Base-by-base conservation (phyloP, 2,329 filamentous ascomycete genomes). In the Aspergillaceae sp. region DNA sequence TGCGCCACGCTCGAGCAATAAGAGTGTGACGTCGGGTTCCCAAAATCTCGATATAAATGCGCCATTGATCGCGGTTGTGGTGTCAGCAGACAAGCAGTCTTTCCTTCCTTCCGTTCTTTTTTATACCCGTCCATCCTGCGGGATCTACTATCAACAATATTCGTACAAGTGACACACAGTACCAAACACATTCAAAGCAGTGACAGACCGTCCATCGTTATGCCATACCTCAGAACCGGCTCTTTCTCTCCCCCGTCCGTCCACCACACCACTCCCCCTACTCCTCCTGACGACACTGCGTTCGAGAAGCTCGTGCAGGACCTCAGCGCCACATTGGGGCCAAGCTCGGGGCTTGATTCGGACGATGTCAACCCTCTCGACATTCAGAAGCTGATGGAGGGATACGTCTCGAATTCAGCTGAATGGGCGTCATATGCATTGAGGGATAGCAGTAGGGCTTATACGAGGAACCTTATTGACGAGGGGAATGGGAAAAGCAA, bases 401-500 rank as follows among this genome's bases (percentile, higher is more conserved):
- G 77, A 29, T 95, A 96, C 67, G 64, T 75, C 43, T 87, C 86
- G 41, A 70, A 79, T 35, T 74, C 83, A 46, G 65, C 72, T 28
- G 83, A 90, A 46, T 96, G 90, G 90, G 62, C 70, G 44, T 75
- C 74, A 51, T 95, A 87, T 67, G 86, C 86, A 29, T 77, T 91
- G 56, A 77, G 76, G n/a, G 84, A 94, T 58, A 56, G 70, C 11
- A 81, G 74, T 52, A 75, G 82, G 57, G 77, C 78, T 1, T 96
- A 95, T 65, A 95, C 90, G 8, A 74, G 90, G 46, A 95, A 95
- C 62, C 77, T 95, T 3, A 88, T 96, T 40, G 87, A 94, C 59
- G 84, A 89, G 62, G 87, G 89, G 2, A 95, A 95, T 56, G 88
- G 82, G 48, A 87, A 86, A 66, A 83, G 81, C 59, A 87, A 87